A percentile compares a stretch with the other conserved stretches of the same genome.
These are phyloP conservation scores for Phialemoniopsis sp. DNA, from an alignment of 2,329 filamentous ascomycete species.

Conservation along the genomic window DNA sequence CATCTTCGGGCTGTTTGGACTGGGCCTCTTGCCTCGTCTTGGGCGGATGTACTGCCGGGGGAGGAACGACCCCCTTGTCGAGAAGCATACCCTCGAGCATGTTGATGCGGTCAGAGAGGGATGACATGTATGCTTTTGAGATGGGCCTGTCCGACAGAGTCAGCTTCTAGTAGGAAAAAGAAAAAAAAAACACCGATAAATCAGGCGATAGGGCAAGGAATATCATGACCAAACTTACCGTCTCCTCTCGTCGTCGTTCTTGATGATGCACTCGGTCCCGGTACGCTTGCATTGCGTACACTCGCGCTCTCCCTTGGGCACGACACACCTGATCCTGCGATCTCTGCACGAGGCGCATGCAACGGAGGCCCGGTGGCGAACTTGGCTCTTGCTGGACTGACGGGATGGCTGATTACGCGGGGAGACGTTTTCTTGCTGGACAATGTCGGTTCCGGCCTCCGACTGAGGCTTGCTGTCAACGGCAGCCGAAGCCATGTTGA, in stretches of 20 bases:
- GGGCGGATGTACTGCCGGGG: conserved; percentile 47
- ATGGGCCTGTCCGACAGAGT: conserved; percentile 37
- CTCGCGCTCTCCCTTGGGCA: conserved; percentile 43
- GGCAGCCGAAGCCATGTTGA: conserved; percentile 7
- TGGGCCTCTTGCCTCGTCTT: conserved; percentile 39
- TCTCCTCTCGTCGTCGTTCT: conserved; percentile 52
- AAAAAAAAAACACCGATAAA: too few species aligned
- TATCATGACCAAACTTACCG: too few species aligned
- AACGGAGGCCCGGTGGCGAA: conserved; percentile 45
- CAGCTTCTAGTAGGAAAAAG: too few species aligned
- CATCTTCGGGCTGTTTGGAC: conserved; percentile 19
- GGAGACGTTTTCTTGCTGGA: conserved; percentile 27
- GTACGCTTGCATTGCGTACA: conserved; percentile 49
- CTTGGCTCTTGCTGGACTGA: conserved; percentile 26
- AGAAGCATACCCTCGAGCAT: conserved; percentile 47
- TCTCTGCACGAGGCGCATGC: conserved; percentile 51
- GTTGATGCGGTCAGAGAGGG: conserved; percentile 47
- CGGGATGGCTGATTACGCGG: conserved; percentile 18
- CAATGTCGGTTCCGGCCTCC: conserved; percentile 16
- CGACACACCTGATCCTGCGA: conserved; percentile 43
- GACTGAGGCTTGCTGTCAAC: conserved; percentile 7
- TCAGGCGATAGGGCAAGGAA: too few species aligned
- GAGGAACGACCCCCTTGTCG: conserved; percentile 42
- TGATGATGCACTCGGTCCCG: conserved; percentile 48
- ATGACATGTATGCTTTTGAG: conserved; percentile 54